These are phyloP conservation scores for Stagonosporopsis vannaccii DNA, from an alignment of 2,329 filamentous ascomycete genomes.

Conservation along the genomic window DNA sequence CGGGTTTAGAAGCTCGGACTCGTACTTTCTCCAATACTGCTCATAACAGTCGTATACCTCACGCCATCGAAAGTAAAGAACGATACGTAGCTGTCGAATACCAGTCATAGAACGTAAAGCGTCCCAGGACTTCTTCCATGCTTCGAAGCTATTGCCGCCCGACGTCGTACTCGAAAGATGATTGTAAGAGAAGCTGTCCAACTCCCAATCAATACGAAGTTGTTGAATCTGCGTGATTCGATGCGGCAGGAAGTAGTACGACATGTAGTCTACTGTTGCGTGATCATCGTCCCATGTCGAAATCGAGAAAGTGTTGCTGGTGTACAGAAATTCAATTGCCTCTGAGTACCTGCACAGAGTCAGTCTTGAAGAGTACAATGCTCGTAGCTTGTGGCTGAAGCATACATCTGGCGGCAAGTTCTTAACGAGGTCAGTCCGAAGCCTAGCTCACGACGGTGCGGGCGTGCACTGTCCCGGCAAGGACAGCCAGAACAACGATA, in stretches of 20 bases:
- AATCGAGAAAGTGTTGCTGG: constrained; percentile 27
- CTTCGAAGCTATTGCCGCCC: neutral
- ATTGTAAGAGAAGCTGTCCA: constrained; percentile 20
- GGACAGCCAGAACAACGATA: constrained; percentile 8
- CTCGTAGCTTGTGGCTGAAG: constrained; percentile 1
- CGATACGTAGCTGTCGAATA: constrained; percentile 26
- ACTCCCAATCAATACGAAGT: constrained; percentile 26
- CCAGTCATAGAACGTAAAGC: constrained; percentile 24
- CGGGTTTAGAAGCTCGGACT: constrained; percentile 19
- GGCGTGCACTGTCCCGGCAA: neutral
- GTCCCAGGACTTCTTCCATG: constrained; percentile 29
- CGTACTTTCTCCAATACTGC: constrained; percentile 22
- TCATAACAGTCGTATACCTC: constrained; percentile 14
- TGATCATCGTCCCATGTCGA: constrained; percentile 21
- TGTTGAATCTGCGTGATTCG: constrained; percentile 26
- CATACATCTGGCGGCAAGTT: constrained; percentile 35
- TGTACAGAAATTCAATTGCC: constrained; percentile 32
- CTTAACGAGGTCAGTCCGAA: constrained; percentile 23
- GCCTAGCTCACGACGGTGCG: neutral
- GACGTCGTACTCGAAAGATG: neutral
- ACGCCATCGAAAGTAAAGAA: constrained; percentile 15
- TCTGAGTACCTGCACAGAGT: constrained; percentile 32
- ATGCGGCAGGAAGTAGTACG: constrained; percentile 29
- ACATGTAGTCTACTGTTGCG: constrained; percentile 25
- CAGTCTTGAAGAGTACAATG: neutral